Percentiles rank a stretch among this genome's conserved stretches.
These are phyloP conservation scores for Cymbopogon citratus DNA, from an alignment of 176 grass and related monocot genomes.

Conservation along the genomic window DNA sequence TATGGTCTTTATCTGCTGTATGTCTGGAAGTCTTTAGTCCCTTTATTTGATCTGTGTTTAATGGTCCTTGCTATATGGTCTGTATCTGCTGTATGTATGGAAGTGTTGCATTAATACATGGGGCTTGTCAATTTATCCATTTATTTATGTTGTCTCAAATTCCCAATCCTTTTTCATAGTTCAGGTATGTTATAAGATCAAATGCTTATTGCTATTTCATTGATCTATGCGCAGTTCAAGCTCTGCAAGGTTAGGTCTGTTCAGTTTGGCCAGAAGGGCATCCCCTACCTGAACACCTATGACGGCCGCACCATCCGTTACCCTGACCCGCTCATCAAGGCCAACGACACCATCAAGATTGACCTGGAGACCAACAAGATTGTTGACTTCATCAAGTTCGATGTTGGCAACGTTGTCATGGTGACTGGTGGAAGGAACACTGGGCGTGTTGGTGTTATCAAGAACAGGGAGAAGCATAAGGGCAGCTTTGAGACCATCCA, in stretches of 20 bases:
- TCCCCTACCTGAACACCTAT: constrained; percentile 46
- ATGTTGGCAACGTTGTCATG: constrained; percentile 48
- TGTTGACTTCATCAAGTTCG: constrained; percentile 49
- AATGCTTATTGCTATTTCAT: neutral
- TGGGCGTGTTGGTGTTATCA: constrained; percentile 49
- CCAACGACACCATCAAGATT: constrained; percentile 47
- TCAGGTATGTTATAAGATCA: neutral
- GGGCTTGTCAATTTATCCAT: neutral
- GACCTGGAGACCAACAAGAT: constrained; percentile 44
- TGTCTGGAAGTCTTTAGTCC: too few species aligned
- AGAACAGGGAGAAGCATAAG: constrained; percentile 53
- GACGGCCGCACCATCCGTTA: constrained; percentile 49
- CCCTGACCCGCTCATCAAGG: constrained; percentile 45
- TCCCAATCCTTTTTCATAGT: too few species aligned
- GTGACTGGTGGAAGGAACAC: constrained; percentile 46
- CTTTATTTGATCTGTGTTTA: neutral
- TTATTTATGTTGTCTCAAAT: too few species aligned
- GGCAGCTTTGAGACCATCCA: constrained; percentile 41
- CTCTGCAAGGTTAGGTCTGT: constrained; percentile 47
- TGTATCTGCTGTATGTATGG: neutral
- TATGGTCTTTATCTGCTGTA: too few species aligned
- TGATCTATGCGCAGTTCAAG: constrained; percentile 25
- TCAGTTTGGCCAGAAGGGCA: constrained; percentile 52
- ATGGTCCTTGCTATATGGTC: neutral
- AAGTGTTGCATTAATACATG: neutral